Evolutionary conservation across 2,329 filamentous ascomycete species (phyloP), one percentile per base, ranked within the genome.

Genomic region (Ophiostoma novo-ulmi): DNA sequence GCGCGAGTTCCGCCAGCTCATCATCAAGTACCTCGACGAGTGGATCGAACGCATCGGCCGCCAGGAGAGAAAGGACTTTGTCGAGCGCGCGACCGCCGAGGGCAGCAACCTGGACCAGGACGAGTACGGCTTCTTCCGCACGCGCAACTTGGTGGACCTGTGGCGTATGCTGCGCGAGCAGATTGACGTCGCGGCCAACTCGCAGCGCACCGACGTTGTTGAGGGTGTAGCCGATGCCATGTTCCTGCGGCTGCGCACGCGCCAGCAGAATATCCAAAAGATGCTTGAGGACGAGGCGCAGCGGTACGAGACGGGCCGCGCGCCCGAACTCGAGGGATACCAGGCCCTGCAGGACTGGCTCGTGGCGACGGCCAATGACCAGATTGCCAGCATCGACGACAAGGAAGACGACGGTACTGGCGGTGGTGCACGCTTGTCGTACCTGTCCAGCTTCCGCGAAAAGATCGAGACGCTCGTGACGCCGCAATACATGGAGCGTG

Each of bases 141-240:
- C 94, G 69, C 94, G 92, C 81, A 97, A 94, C 73, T 84, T 97
- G 70, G 91, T 94, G 70, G 94, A 97, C 77, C 91, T 98, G 84
- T 99, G 96, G 94, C 91, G 94, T 72, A 98, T 99, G 93, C 84
- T 99, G 73, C 89, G 92, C 75, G 94, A 99, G 80, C 95, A 99
- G 80, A 87, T 97, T 44, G 88, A 91, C 73, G 92, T 93, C 0
- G 94, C 94, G 5, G 89, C 89, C 58, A 91, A 92, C 76, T 97
- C 93, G 64, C 87, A 94, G 77, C 91, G 95, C 69, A 87, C 89
- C 70, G 95, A 98, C 77, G 93, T 99, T 0, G 90, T 94, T 10
- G 94, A 98, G 81, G 95, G 95, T 73, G 94, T 98, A 52, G 89
- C 98, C 68, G 95, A 98, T 79, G 91, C 94, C 78, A 98, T 98